phyloP scores from a whole-genome alignment of 1,284 basidiomycete species.

The Cutaneotrichosporon sp. region DNA sequence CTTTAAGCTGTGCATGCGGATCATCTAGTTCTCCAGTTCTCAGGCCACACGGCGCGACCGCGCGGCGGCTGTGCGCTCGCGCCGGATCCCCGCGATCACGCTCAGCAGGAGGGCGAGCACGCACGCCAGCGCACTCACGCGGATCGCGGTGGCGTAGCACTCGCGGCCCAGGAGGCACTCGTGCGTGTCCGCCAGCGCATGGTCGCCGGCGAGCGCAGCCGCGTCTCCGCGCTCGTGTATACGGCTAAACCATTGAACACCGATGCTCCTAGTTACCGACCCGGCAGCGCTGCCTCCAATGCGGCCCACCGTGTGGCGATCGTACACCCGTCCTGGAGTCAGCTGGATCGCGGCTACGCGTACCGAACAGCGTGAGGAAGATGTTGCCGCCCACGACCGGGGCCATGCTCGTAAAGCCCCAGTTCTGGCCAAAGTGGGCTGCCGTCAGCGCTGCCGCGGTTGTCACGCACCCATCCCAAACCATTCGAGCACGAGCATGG shows the following conservation, averaged over 20 bases:
- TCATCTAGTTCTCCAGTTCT: background rate
- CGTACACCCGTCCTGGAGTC: constrained; percentile 60
- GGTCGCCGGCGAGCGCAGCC: background rate
- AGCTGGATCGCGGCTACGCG: background rate
- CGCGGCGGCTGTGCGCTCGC: constrained; percentile 33
- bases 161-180: constrained; percentile 43
- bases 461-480: constrained; percentile 69
- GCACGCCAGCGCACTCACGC: constrained; percentile 40
- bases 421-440: constrained; percentile 66
- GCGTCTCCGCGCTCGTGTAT: background rate
- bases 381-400: constrained; percentile 80
- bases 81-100: constrained; percentile 39
- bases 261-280: constrained; percentile 4
- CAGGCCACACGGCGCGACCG: constrained; percentile 12
- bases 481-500: constrained; percentile 79
- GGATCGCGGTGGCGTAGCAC: constrained; percentile 52
- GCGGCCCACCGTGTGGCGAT: constrained; percentile 62
- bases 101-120: constrained; percentile 43
- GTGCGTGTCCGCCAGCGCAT: constrained; percentile 1
- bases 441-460: background rate
- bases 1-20: background rate
- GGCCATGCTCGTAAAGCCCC: constrained; percentile 74
- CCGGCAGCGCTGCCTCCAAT: background rate
- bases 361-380: constrained; percentile 80
- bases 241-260: background rate